Percentiles rank a stretch among this genome's conserved stretches.
phyloP scores from a whole-genome alignment of 2,329 filamentous ascomycete genomes.

The Fusarium chuoi region DNA sequence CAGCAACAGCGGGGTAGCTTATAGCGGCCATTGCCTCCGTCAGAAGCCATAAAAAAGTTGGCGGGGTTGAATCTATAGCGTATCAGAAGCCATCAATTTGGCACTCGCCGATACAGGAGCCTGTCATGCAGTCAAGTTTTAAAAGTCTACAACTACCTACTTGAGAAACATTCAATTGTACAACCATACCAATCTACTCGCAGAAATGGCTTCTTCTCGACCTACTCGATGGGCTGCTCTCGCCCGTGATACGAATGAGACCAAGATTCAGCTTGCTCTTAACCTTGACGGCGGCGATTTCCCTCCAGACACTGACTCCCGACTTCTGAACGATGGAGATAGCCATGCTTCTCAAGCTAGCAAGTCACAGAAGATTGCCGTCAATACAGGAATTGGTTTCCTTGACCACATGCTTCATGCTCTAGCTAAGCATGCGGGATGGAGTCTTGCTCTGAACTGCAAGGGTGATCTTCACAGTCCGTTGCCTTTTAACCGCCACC shows the following conservation, averaged over 20 bases:
- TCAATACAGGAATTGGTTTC: slow-evolving; percentile 96
- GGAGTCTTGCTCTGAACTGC: slow-evolving; percentile 86
- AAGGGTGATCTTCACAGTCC: slow-evolving; percentile 90
- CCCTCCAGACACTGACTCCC: slow-evolving; percentile 70
- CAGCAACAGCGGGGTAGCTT: slow-evolving; percentile 47
- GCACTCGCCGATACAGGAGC: slow-evolving; percentile 46
- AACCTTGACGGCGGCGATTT: slow-evolving; percentile 92
- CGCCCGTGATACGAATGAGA: slow-evolving; percentile 95
- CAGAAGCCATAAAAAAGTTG: slow-evolving; percentile 33
- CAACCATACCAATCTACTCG: slow-evolving; percentile 24
- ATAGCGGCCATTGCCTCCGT: slow-evolving; percentile 21
- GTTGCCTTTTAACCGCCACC: slow-evolving; percentile 47
- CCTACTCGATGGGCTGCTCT: slow-evolving; percentile 76
- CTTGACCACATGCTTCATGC: slow-evolving; percentile 99
- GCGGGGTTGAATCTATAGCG: slow-evolving; percentile 23
- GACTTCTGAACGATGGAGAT: slow-evolving; percentile 61
- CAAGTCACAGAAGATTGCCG: slow-evolving; percentile 83
- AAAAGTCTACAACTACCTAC: slow-evolving; percentile 3
- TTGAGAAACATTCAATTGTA: background rate
- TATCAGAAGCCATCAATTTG: slow-evolving; percentile 44
- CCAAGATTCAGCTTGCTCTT: slow-evolving; percentile 91
- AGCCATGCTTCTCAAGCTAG: slow-evolving; percentile 87
- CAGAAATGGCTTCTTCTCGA: slow-evolving; percentile 42
- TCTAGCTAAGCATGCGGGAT: slow-evolving; percentile 93
- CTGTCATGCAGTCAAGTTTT: slow-evolving; percentile 22